phyloP scores from a whole-genome alignment of 805 yeast species.

The Ogataea degrootiae region DNA sequence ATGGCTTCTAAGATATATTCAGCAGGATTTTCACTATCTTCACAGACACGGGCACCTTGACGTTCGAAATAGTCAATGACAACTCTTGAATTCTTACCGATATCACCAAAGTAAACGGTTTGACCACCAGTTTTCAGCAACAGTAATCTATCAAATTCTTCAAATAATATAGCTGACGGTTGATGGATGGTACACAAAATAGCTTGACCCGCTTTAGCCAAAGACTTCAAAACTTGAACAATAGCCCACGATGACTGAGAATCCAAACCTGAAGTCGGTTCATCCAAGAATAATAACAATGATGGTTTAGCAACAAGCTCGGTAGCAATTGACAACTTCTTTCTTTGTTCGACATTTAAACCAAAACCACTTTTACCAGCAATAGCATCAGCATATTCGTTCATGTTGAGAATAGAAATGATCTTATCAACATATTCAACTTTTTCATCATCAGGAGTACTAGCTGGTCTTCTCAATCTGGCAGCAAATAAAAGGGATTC shows the following conservation, averaged over 20 bases:
- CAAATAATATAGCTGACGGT: conserved; percentile 41
- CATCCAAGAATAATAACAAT: conserved; percentile 48
- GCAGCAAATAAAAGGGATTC: conserved; percentile 47
- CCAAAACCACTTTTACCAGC: conserved; percentile 43
- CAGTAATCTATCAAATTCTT: conserved; percentile 37
- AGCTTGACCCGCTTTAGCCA: conserved; percentile 49
- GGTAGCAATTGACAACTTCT: conserved; percentile 48
- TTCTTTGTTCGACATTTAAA: conserved; percentile 49
- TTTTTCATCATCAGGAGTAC: conserved; percentile 36
- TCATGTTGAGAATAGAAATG: conserved; percentile 36
- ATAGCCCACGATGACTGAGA: conserved; percentile 57
- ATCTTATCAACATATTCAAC: conserved; percentile 38
- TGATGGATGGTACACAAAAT: conserved; percentile 53
- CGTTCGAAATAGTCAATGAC: conserved; percentile 42
- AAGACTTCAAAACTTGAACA: conserved; percentile 41
- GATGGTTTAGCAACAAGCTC: conserved; percentile 52
- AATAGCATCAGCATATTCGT: conserved; percentile 45
- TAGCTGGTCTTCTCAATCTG: conserved; percentile 37
- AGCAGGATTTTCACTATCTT: conserved; percentile 60
- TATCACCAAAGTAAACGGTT: conserved; percentile 49
- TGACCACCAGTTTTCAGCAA: conserved; percentile 46
- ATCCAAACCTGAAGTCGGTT: conserved; percentile 56
- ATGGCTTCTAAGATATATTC: conserved; percentile 68
- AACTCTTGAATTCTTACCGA: conserved; percentile 38
- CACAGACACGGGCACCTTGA: conserved; percentile 61